A percentile compares a stretch with the other conserved stretches of the same genome.
Evolutionary conservation across 73 alveolate genomes (phyloP).

Genomic region (Breviolum minutum): DNA sequence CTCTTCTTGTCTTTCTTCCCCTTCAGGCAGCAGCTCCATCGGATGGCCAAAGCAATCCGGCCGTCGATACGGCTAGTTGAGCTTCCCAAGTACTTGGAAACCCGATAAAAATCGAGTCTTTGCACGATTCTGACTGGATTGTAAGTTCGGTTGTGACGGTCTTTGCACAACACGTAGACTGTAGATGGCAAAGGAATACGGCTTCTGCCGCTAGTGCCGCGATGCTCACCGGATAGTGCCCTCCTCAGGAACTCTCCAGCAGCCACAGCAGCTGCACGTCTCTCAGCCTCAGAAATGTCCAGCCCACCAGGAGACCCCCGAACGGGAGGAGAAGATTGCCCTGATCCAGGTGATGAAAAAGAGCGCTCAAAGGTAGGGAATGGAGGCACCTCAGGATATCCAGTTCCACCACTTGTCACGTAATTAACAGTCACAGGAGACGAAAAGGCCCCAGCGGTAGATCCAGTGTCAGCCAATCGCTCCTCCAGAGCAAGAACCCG

Average conservation of each 20-base stretch:
- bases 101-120: neutral
- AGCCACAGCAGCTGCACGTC: neutral
- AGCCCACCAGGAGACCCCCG: too few species aligned
- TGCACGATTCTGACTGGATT: neutral
- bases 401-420: too few species aligned
- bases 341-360: too few species aligned
- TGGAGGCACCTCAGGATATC: too few species aligned
- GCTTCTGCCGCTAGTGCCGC: neutral
- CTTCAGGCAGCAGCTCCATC: neutral
- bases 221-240: neutral
- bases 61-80: neutral
- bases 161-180: neutral
- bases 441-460: too few species aligned
- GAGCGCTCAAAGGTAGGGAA: too few species aligned
- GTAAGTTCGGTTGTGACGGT: neutral
- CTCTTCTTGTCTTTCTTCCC: neutral
- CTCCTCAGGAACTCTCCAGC: neutral
- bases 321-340: too few species aligned
- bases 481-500: too few species aligned
- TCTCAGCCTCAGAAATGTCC: neutral
- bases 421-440: too few species aligned
- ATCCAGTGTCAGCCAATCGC: too few species aligned
- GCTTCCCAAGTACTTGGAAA: conserved; percentile 8
- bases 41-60: neutral
- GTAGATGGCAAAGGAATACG: neutral